Evolutionary conservation across 805 yeast genomes (phyloP), one percentile per base, ranked within the genome.

Genomic region (Babjeviella inositovora): DNA sequence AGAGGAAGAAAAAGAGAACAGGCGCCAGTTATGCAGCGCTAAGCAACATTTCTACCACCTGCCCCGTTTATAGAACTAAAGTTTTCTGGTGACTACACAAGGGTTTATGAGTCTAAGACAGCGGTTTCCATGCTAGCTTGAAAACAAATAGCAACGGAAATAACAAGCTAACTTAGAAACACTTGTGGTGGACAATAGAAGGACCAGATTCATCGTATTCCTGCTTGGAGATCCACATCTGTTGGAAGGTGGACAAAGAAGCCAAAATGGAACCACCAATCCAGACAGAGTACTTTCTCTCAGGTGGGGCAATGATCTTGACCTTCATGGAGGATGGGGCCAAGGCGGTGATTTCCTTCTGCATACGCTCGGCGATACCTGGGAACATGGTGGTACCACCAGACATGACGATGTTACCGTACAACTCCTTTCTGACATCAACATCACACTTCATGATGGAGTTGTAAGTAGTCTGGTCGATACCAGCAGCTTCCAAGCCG

Each of bases 361-460:
- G 97, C 94, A 90, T 82, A 72, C 98, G 87, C 73, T 90, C 97
- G 60, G 96, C 96, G 59, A 90, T 85, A 69, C 98, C 98, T 63
- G 96, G 96, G 94, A 84, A 90, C 97, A 90, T 84, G 44, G 98
- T 90, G 47, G 97, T 85, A 79, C 98, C 98, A 72, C 98, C 98
- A 42, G 97, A 85, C 90, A 90, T 77, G 55, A 90, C 98, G 51
- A 90, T 90, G 77, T 90, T 90, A 64, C 93, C 92, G 70, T 90
- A 90, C 59, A 90, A 73, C 61, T 87, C 97, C 70, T 81, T 87
- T 66, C 98, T 81, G 43, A 90, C 95, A 64, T 90, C 98, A 45
- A 90, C 77, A 64, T 90, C 98, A 68, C 96, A 85, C 82, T 85
- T 87, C 72, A 77, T 81, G 67, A 90, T 90, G 32, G 90, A 76